A percentile compares a stretch with the other conserved stretches of the same genome.
phyloP scores from a whole-genome alignment of 495 filamentous ascomycete genomes.

The Penicillium samsonianum region DNA sequence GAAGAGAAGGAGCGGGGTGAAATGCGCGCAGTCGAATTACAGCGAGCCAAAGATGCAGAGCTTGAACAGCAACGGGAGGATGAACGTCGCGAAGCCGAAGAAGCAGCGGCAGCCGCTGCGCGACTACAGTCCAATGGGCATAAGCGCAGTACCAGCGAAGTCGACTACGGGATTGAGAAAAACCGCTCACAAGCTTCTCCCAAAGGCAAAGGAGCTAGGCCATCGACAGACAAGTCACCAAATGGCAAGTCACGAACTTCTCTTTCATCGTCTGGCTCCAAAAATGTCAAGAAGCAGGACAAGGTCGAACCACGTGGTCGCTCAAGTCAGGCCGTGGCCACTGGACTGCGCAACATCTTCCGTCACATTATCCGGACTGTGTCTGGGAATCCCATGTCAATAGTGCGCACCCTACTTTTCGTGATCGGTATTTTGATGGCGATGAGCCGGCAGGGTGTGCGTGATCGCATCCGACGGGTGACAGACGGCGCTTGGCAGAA shows the following conservation, averaged over 20 bases:
- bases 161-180: conserved; percentile 58
- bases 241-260: conserved; percentile 37
- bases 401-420: conserved; percentile 78
- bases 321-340: conserved; percentile 36
- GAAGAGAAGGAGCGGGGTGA: conserved; percentile 76
- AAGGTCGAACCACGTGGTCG: conserved; percentile 38
- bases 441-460: conserved; percentile 70
- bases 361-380: conserved; percentile 62
- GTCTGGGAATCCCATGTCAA: conserved; percentile 68
- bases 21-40: conserved; percentile 60
- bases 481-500: conserved; percentile 77
- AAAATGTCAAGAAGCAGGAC: conserved; percentile 43
- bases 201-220: conserved; percentile 35
- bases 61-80: conserved; percentile 57
- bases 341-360: conserved; percentile 61
- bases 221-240: conserved; percentile 32
- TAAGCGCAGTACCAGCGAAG: conserved; percentile 52
- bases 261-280: conserved; percentile 37
- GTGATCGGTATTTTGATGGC: conserved; percentile 77
- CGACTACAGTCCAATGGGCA: conserved; percentile 49
- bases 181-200: conserved; percentile 37
- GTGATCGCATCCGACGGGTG: conserved; percentile 70
- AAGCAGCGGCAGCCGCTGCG: conserved; percentile 44
- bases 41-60: conserved; percentile 63
- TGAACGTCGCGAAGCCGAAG: conserved; percentile 62